phyloP scores from a whole-genome alignment of 495 filamentous ascomycete species.

The Tuber brumale region DNA sequence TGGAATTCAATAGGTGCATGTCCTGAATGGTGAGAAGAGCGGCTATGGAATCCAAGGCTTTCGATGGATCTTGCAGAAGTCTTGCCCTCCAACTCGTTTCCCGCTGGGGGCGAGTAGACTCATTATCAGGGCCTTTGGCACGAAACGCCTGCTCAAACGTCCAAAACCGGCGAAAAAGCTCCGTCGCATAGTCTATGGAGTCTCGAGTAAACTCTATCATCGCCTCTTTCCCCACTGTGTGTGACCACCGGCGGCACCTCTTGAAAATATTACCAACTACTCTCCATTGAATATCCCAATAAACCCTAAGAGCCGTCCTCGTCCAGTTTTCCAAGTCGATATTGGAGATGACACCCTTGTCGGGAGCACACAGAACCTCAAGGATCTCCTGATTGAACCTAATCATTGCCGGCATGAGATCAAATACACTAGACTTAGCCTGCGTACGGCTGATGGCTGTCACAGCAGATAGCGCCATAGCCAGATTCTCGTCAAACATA shows the following conservation, averaged over 20 bases:
- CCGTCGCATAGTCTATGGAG: constrained; percentile 84
- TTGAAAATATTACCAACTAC: constrained; percentile 72
- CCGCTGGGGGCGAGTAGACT: constrained; percentile 17
- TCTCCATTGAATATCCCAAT: constrained; percentile 80
- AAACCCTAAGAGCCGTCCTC: constrained; percentile 56
- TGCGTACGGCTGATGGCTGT: constrained; percentile 24
- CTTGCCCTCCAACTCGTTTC: constrained; percentile 31
- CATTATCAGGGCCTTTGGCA: constrained; percentile 33
- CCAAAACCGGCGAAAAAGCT: constrained; percentile 57
- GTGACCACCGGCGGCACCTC: constrained; percentile 72
- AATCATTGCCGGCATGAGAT: constrained; percentile 62
- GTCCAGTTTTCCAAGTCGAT: constrained; percentile 55
- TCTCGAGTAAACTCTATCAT: constrained; percentile 92
- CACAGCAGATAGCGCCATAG: constrained; percentile 33
- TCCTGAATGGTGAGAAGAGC: constrained; percentile 40
- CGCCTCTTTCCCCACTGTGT: constrained; percentile 58
- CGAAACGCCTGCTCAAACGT: constrained; percentile 40
- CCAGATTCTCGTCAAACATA: constrained; percentile 39
- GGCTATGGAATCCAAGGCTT: constrained; percentile 31
- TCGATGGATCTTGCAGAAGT: constrained; percentile 38
- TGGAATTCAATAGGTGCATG: constrained; percentile 37
- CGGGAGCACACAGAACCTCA: constrained; percentile 71
- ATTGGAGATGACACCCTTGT: constrained; percentile 69
- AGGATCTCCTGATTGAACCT: constrained; percentile 70
- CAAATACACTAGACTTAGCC: constrained; percentile 53